Evolutionary conservation across 108 stramenopile genomes (phyloP).

Genomic region (Pseudonitzschia multistriata): DNA sequence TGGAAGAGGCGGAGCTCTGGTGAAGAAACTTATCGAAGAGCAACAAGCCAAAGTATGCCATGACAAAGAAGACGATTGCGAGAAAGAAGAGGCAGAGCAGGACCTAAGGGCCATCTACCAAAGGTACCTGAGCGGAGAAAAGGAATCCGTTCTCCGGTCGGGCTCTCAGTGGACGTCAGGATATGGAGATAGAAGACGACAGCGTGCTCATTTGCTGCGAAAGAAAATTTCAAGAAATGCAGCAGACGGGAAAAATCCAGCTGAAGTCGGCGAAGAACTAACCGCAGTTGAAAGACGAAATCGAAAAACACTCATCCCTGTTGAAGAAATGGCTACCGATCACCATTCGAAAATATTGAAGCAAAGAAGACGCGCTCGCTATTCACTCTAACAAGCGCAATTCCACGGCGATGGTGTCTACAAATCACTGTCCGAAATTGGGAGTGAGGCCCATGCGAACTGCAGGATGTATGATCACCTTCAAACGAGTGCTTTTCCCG

Average conservation of each 20-base stretch:
- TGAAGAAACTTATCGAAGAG: neutral
- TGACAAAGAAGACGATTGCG: neutral
- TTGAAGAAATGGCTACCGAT: neutral
- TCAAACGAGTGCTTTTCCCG: too few relatives aligned
- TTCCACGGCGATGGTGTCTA: neutral
- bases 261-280: too few relatives aligned
- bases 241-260: neutral
- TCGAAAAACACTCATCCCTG: neutral
- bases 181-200: neutral
- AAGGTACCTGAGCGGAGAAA: neutral
- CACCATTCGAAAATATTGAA: neutral
- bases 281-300: too few relatives aligned
- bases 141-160: constrained; percentile 2
- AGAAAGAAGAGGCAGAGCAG: neutral
- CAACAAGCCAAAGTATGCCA: neutral
- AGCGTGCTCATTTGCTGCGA: neutral
- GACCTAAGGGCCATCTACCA: constrained; percentile 3
- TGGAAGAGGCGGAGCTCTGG: neutral
- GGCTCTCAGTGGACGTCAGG: neutral
- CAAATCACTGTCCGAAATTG: too few relatives aligned
- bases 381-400: neutral
- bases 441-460: too few relatives aligned
- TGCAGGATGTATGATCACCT: too few relatives aligned
- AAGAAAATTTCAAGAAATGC: neutral
- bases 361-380: neutral